phyloP scores from a whole-genome alignment of 768 basidiomycete species.

The Tricholoma sp. region DNA sequence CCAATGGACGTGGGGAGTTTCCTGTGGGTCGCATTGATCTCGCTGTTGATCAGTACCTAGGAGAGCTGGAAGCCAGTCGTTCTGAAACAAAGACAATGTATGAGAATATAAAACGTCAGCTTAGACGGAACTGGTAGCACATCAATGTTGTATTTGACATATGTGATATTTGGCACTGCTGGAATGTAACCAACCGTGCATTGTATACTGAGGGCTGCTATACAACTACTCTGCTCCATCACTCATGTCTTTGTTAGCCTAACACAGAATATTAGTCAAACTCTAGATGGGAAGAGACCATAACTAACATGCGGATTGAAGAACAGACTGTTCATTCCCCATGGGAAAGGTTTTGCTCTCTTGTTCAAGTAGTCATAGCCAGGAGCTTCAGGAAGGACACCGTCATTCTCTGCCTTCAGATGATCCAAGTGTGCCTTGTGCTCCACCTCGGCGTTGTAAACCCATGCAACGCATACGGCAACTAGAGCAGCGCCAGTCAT shows the following conservation, averaged over 20 bases:
- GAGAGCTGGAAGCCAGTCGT: constrained; percentile 59
- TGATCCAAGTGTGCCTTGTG: constrained; percentile 71
- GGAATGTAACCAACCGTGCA: neutral
- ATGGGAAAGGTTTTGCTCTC: constrained; percentile 76
- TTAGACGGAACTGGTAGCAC: constrained; percentile 65
- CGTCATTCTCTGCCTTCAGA: constrained; percentile 66
- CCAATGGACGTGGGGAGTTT: constrained; percentile 56
- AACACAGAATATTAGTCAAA: constrained; percentile 1
- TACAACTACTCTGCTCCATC: constrained; percentile 15
- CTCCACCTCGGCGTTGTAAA: constrained; percentile 53
- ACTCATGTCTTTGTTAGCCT: constrained; percentile 66
- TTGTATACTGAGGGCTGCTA: neutral
- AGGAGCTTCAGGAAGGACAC: constrained; percentile 64
- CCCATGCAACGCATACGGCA: constrained; percentile 46
- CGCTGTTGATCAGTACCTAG: constrained; percentile 69
- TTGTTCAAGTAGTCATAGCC: constrained; percentile 76
- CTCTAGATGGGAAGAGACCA: neutral
- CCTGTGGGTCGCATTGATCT: constrained; percentile 74
- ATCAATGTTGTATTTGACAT: neutral
- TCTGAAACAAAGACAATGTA: constrained; percentile 60
- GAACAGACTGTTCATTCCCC: constrained; percentile 82
- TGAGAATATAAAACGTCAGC: constrained; percentile 65
- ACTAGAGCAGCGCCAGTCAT: constrained; percentile 25
- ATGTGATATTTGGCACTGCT: neutral
- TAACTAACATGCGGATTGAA: constrained; percentile 67